These are phyloP conservation scores for Aphanomyces astaci DNA, from an alignment of 352 stramenopile species.

Conservation along the genomic window DNA sequence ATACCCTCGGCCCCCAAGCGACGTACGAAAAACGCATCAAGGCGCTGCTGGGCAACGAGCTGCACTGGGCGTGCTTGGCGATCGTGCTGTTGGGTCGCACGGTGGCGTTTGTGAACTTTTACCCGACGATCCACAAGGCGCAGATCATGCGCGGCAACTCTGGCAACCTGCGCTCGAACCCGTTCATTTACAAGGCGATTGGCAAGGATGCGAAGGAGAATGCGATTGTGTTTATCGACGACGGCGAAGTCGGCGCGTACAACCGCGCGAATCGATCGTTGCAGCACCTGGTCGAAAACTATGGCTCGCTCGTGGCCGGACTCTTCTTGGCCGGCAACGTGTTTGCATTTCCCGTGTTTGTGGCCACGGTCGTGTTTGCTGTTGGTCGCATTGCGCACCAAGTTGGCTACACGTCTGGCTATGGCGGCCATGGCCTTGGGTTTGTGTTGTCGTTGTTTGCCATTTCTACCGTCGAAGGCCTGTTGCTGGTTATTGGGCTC, in stretches of 20 bases:
- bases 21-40: constrained; percentile 15
- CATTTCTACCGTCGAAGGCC: constrained; percentile 12
- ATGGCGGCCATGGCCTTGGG: constrained; percentile 15
- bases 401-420: constrained; percentile 23
- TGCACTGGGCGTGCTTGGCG: constrained; percentile 11
- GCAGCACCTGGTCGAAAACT: constrained; percentile 25
- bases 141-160: constrained; percentile 12
- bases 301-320: constrained; percentile 1
- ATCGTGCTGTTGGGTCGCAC: constrained; percentile 15
- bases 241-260: constrained; percentile 11
- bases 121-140: constrained; percentile 1
- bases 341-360: constrained; percentile 21
- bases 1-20: background rate
- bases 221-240: constrained; percentile 16
- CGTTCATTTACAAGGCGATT: constrained; percentile 24
- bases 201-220: constrained; percentile 16
- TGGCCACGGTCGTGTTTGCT: constrained; percentile 13
- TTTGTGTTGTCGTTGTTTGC: constrained; percentile 16
- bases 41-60: constrained; percentile 1
- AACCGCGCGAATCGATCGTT: constrained; percentile 24
- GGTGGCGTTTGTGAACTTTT: constrained; percentile 17
- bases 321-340: constrained; percentile 5
- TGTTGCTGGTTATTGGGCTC: constrained; percentile 1
- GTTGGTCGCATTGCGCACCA: constrained; percentile 24
- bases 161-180: constrained; percentile 23